phyloP scores from a whole-genome alignment of 2,329 filamentous ascomycete species.

The Rutstroemia sp. region DNA sequence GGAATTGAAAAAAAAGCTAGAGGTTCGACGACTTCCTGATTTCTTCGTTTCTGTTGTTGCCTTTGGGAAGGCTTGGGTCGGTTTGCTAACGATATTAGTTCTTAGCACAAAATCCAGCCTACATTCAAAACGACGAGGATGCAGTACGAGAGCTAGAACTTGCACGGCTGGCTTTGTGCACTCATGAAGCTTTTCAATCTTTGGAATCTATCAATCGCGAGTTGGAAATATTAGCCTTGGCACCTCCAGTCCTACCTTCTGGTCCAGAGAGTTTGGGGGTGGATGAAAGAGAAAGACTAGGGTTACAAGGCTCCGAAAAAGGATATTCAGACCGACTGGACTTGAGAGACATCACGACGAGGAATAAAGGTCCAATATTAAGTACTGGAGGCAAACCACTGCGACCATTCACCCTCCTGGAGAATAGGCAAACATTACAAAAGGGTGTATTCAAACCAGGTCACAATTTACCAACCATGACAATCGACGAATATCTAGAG shows the following conservation, averaged over 20 bases:
- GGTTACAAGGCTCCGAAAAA: slow-evolving; percentile 31
- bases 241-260: slow-evolving; percentile 46
- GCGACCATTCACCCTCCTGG: slow-evolving; percentile 81
- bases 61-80: not conserved
- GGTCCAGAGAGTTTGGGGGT: slow-evolving; percentile 37
- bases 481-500: slow-evolving; percentile 93
- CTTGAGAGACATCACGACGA: slow-evolving; percentile 43
- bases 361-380: slow-evolving; percentile 61
- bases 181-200: slow-evolving; percentile 75
- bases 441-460: slow-evolving; percentile 81
- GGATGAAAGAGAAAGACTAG: slow-evolving; percentile 39
- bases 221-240: slow-evolving; percentile 70
- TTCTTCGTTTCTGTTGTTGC: no score
- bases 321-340: slow-evolving; percentile 72
- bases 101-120: slow-evolving; percentile 49
- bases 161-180: slow-evolving; percentile 63
- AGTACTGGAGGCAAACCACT: slow-evolving; percentile 75
- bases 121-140: slow-evolving; percentile 72
- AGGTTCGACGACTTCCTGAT: slow-evolving; percentile 37
- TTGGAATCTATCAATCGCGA: slow-evolving; percentile 86
- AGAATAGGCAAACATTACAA: slow-evolving; percentile 66
- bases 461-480: slow-evolving; percentile 95
- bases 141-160: slow-evolving; percentile 73
- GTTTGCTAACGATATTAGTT: slow-evolving; percentile 38
- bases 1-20: slow-evolving; percentile 74